Conservation (phyloP, 306 rosid species). For the Hippophae rhamnoides region DNA sequence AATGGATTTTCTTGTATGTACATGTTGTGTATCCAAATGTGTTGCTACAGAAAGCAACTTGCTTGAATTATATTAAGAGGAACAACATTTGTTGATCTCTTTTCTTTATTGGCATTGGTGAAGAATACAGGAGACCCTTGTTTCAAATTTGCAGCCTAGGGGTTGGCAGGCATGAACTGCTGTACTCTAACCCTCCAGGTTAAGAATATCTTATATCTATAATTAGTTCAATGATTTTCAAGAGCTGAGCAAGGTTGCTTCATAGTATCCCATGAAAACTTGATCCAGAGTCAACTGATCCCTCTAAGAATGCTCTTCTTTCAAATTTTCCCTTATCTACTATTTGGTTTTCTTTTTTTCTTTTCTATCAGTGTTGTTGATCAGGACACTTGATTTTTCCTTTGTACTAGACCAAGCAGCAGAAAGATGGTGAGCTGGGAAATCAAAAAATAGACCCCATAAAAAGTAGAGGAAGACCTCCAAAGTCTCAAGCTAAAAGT, state of each 20-base stretch:
- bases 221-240: not conserved
- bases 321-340: not conserved
- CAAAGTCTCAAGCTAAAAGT: conserved; percentile 9
- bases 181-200: too few species aligned
- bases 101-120: too few species aligned
- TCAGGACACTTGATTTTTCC: not conserved
- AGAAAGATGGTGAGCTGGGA: conserved; percentile 13
- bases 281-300: not conserved
- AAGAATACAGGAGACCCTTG: too few species aligned
- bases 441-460: not conserved
- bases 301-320: not conserved
- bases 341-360: not conserved
- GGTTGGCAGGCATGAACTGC: too few species aligned
- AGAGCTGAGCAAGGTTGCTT: not conserved
- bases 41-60: not conserved
- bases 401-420: conserved; percentile 24
- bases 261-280: not conserved
- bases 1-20: not conserved
- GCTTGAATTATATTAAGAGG: not conserved
- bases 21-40: not conserved
- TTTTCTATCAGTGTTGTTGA: conserved; percentile 3
- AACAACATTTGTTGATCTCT: too few species aligned
- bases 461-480: conserved; percentile 16
- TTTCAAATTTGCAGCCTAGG: too few species aligned
- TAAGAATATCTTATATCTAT: too few species aligned